phyloP scores from a whole-genome alignment of 768 basidiomycete genomes.

The Arthromyces matolae region DNA sequence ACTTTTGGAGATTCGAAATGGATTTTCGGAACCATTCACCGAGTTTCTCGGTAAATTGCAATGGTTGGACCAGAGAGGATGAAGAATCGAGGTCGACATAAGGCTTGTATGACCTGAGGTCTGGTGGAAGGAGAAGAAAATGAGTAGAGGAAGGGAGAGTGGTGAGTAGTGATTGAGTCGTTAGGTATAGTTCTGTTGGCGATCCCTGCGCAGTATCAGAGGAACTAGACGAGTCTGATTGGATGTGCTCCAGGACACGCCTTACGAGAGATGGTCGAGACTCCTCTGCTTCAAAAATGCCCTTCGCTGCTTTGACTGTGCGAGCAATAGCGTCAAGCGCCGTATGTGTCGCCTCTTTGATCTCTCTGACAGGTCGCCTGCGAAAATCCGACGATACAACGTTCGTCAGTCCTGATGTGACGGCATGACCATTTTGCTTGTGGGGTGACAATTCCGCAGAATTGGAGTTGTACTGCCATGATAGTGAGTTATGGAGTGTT shows the following conservation, averaged over 20 bases:
- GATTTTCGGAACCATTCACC: constrained; percentile 64
- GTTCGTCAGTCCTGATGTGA: constrained; percentile 15
- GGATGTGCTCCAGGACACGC: constrained; percentile 57
- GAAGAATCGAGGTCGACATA: constrained; percentile 72
- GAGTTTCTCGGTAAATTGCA: constrained; percentile 44
- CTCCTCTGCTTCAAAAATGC: constrained; percentile 48
- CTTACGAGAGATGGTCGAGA: constrained; percentile 46
- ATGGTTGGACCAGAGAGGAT: constrained; percentile 45
- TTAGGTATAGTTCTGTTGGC: constrained; percentile 54
- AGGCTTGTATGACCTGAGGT: constrained; percentile 76
- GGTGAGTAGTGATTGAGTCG: constrained; percentile 63
- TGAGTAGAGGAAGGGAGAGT: constrained; percentile 81
- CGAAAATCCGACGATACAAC: constrained; percentile 17
- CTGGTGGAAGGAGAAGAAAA: constrained; percentile 69
- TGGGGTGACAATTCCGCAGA: constrained; percentile 9
- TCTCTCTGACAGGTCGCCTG: constrained; percentile 42
- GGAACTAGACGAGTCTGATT: constrained; percentile 40
- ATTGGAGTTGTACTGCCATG: constrained; percentile 26
- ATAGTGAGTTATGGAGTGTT: constrained; percentile 45
- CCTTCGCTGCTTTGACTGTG: constrained; percentile 55
- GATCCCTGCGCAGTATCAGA: constrained; percentile 22
- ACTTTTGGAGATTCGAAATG: constrained; percentile 37
- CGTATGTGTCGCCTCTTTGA: constrained; percentile 49
- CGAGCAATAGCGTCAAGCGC: constrained; percentile 53
- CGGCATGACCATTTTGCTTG: constrained; percentile 33